These are phyloP conservation scores for Drechslera avenae DNA, from an alignment of 2,329 filamentous ascomycete species.

Conservation along the genomic window DNA sequence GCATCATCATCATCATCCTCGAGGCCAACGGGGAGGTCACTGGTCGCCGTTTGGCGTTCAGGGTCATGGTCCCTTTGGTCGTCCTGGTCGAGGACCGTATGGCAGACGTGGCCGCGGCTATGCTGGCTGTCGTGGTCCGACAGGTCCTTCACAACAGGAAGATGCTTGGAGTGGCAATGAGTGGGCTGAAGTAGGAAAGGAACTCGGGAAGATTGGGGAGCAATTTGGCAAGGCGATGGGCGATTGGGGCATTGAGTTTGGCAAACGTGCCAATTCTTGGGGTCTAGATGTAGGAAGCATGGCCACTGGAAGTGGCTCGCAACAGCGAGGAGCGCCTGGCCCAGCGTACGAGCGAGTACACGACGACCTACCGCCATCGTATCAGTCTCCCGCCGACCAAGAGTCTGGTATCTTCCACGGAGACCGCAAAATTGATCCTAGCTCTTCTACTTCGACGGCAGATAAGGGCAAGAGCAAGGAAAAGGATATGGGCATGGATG, in stretches of 20 bases:
- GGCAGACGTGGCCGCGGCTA: conserved; percentile 6
- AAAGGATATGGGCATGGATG: conserved; percentile 18
- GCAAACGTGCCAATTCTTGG: conserved; percentile 28
- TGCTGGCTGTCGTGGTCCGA: background rate
- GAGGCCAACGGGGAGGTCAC: background rate
- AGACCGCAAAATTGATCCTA: conserved; percentile 7
- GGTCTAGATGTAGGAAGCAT: conserved; percentile 25
- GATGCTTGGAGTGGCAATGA: conserved; percentile 6
- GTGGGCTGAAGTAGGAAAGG: conserved; percentile 17
- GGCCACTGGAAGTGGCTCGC: conserved; percentile 8
- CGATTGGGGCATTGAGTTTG: conserved; percentile 38
- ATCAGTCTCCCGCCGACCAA: conserved; percentile 20
- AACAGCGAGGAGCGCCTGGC: background rate
- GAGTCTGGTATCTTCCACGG: conserved; percentile 24
- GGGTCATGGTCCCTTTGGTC: conserved; percentile 14
- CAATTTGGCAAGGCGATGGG: conserved; percentile 41
- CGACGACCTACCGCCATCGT: conserved; percentile 24
- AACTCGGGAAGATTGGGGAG: conserved; percentile 32
- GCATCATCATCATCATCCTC: background rate
- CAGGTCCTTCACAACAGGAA: conserved; percentile 10
- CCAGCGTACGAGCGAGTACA: background rate
- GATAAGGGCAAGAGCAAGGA: conserved; percentile 4
- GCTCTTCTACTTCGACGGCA: background rate
- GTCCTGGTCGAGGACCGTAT: conserved; percentile 9
- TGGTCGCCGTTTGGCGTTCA: conserved; percentile 25